Evolutionary conservation across 805 yeast species (phyloP), one percentile per base, ranked within the genome.

Genomic region (Dipodascus geniculatus): DNA sequence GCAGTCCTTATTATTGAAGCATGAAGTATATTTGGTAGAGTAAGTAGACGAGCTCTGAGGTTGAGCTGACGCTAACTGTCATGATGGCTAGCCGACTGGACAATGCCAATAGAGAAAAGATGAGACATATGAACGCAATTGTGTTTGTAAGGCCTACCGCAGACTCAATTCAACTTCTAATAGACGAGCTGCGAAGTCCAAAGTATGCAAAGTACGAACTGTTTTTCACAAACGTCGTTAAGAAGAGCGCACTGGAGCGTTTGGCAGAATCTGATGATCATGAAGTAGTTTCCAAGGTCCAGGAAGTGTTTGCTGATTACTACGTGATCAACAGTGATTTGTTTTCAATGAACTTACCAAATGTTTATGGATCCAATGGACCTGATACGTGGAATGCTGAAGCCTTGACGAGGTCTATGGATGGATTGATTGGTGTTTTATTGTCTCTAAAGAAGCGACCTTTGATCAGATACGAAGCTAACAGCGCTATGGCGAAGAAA

Each of bases 241-340:
- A 80, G 51, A 93, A 91, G 68, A 73, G 82, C 23, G 85, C 87
- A 58, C 67, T 93, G 60, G 99, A 93, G 65, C 75, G 86, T 51
- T 65, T 93, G 49, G 98, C 99, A 0, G 96, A 88, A 66, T 78
- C 87, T 2, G 99, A 93, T 67, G 93, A 87, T 63, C 74, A 82
- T 61, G 98, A 91, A 65, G 80, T 81, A 8, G 85, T 93, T 8
- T 71, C 75, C 3, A 78, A 78, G 55, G 88, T 93, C 2, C 81
- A 84, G 52, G 99, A 93, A 64, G 65, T 90, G 42, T 93, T 88
- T 65, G 86, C 83, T 60, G 97, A 93, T 67, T 90, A 84, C 65
- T 74, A 80, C 57, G 81, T 87, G 4, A 69, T 91, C 53, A 87
- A 87, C 66, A 74, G 74, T 55, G 85, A 86, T 60, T 69, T 91